Percentiles rank a stretch among this genome's conserved stretches.
Evolutionary conservation across 2,329 filamentous ascomycete genomes (phyloP).

Genomic region (Talaromyces sp.): DNA sequence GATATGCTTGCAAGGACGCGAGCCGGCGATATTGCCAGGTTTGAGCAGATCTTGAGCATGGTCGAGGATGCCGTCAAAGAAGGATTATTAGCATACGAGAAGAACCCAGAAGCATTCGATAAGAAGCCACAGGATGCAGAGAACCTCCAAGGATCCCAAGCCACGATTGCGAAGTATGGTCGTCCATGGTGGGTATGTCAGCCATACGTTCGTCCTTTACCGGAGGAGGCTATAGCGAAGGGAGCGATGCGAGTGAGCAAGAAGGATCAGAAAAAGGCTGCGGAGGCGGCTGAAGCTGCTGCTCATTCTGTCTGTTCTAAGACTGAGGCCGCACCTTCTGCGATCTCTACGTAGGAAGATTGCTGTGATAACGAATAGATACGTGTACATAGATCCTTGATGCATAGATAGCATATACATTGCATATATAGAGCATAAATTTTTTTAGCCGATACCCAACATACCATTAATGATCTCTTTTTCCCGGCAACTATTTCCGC

Average conservation of each 20-base stretch:
- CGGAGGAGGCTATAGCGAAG: conserved; percentile 80
- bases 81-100: conserved; percentile 66
- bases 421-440: no score
- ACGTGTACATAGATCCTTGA: not conserved
- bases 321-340: not conserved
- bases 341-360: not conserved
- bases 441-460: not conserved
- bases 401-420: not conserved
- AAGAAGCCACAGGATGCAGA: conserved; percentile 29
- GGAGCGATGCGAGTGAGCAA: conserved; percentile 73
- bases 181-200: conserved; percentile 89
- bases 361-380: not conserved
- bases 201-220: conserved; percentile 79
- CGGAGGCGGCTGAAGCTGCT: not conserved
- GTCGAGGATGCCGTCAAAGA: conserved; percentile 72
- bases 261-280: conserved; percentile 45
- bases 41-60: conserved; percentile 71
- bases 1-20: conserved; percentile 72
- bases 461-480: not conserved
- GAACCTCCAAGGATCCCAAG: conserved; percentile 45
- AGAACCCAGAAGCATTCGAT: conserved; percentile 39
- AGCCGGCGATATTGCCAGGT: conserved; percentile 69
- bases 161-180: conserved; percentile 68
- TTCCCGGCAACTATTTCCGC: not conserved
- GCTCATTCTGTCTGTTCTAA: not conserved